Percentiles rank a stretch among this genome's conserved stretches.
These are phyloP conservation scores for Arxiozyma bovina DNA, from an alignment of 1,139 yeast genomes.

Conservation along the genomic window DNA sequence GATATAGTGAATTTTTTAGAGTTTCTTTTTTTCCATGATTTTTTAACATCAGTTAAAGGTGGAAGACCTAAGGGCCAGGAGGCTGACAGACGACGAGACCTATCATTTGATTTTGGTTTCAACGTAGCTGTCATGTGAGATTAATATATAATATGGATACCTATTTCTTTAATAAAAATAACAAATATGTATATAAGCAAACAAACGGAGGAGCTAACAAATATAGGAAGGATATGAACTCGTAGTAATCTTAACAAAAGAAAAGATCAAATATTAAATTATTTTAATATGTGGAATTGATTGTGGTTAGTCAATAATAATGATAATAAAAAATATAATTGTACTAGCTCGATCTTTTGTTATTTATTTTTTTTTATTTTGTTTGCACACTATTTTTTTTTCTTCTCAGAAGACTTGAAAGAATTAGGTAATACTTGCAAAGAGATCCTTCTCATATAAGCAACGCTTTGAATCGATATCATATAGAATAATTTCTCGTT, in stretches of 20 bases:
- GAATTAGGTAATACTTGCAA: no score
- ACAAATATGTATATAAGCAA: neutral
- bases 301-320: neutral
- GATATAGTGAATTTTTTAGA: neutral
- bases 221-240: no score
- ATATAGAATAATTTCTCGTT: no score
- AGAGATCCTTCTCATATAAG: no score
- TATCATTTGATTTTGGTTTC: slow-evolving; percentile 14
- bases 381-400: no score
- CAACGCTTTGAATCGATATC: no score
- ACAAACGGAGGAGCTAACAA: no score
- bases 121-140: slow-evolving; percentile 1
- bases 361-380: no score
- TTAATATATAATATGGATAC: neutral
- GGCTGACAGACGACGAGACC: slow-evolving; percentile 3
- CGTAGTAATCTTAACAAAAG: no score
- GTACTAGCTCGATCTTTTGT: neutral
- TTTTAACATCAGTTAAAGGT: slow-evolving; percentile 7
- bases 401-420: neutral
- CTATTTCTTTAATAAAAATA: neutral
- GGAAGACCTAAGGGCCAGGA: slow-evolving; percentile 12
- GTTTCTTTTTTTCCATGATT: slow-evolving; percentile 2
- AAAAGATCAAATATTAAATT: no score
- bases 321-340: no score
- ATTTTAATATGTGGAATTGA: no score